Evolutionary conservation across 2,329 filamentous ascomycete species (phyloP).

Genomic region (Talaromyces sp.): DNA sequence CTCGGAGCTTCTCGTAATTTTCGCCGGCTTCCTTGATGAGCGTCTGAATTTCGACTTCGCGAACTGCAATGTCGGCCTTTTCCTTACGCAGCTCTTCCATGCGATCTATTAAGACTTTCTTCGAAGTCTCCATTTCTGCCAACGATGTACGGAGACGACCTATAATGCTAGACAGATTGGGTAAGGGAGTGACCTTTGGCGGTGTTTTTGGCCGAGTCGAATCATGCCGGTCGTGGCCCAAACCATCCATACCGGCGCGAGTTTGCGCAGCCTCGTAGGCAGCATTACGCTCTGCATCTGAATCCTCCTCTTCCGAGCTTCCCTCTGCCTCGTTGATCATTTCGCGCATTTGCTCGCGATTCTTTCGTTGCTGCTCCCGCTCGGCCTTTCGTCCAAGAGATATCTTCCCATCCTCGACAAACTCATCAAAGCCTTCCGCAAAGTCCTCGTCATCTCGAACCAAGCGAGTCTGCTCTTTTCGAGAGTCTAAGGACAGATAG

Average conservation of each 20-base stretch:
- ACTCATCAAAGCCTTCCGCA: slow-evolving; percentile 88
- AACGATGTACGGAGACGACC: slow-evolving; percentile 59
- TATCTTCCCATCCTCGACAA: slow-evolving; percentile 76
- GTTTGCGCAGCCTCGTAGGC: slow-evolving; percentile 87
- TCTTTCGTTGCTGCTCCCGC: slow-evolving; percentile 59
- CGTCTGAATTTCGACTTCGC: slow-evolving; percentile 74
- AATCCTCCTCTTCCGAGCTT: slow-evolving; percentile 58
- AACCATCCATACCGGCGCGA: slow-evolving; percentile 69
- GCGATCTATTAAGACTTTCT: slow-evolving; percentile 55
- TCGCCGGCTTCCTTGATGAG: slow-evolving; percentile 76
- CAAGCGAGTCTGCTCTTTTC: slow-evolving; percentile 65
- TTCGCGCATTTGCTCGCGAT: slow-evolving; percentile 73
- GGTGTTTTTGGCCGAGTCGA: slow-evolving; percentile 52
- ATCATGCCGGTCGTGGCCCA: slow-evolving; percentile 48
- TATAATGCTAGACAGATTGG: slow-evolving; percentile 64
- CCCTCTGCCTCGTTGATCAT: slow-evolving; percentile 77
- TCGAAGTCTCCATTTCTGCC: slow-evolving; percentile 58
- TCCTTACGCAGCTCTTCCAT: slow-evolving; percentile 65
- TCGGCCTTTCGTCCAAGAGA: slow-evolving; percentile 75
- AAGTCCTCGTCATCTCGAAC: slow-evolving; percentile 85
- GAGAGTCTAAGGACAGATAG: slow-evolving; percentile 45
- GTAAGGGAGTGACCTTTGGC: slow-evolving; percentile 71
- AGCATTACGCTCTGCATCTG: slow-evolving; percentile 59
- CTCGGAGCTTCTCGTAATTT: slow-evolving; percentile 57
- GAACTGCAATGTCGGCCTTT: slow-evolving; percentile 59